phyloP scores from a whole-genome alignment of 345 rosid species.

The Hypericum perforatum region DNA sequence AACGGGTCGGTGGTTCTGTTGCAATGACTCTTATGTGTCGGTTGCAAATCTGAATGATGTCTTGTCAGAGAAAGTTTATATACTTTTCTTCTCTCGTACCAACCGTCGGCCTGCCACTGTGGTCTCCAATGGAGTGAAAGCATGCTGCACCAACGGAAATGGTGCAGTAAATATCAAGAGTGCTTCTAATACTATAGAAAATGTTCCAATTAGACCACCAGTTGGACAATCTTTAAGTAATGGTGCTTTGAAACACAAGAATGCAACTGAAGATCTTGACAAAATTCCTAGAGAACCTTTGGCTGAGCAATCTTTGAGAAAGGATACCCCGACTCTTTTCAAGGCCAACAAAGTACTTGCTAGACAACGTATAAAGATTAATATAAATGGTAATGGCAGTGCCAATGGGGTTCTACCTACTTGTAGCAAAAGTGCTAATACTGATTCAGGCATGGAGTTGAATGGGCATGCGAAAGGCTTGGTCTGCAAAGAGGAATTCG shows the following conservation, averaged over 20 bases:
- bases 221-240: no score
- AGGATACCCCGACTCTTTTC: conserved; percentile 27
- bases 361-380: conserved; percentile 41
- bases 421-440: conserved; percentile 37
- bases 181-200: no score
- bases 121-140: conserved; percentile 48
- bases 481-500: conserved; percentile 26
- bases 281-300: conserved; percentile 18
- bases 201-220: no score
- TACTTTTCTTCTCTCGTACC: conserved; percentile 76
- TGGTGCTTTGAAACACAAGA: no score
- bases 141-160: conserved; percentile 32
- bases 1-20: conserved; percentile 81
- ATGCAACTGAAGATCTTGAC: no score
- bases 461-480: conserved; percentile 29
- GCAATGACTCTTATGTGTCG: conserved; percentile 76
- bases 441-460: conserved; percentile 21
- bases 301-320: conserved; percentile 30
- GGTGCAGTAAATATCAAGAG: background rate
- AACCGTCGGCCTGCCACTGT: conserved; percentile 48
- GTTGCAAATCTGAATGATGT: conserved; percentile 74
- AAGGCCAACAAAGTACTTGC: conserved; percentile 51
- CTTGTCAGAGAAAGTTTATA: conserved; percentile 85
- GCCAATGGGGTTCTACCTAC: conserved; percentile 36
- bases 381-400: conserved; percentile 43